Base-by-base conservation (phyloP, 768 basidiomycete species). In the Pleurotus platypus region DNA sequence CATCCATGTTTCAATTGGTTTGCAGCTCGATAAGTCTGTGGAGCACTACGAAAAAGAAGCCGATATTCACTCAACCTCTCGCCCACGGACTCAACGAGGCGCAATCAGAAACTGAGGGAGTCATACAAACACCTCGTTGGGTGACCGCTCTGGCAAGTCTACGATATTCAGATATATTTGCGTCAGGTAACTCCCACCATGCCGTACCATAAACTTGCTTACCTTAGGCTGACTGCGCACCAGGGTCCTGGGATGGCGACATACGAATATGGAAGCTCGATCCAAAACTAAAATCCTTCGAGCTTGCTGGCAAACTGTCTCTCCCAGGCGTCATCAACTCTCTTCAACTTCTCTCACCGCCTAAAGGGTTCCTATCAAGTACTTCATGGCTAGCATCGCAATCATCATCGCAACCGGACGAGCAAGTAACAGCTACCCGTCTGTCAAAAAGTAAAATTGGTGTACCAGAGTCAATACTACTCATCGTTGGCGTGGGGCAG, bases 211-310 rank as follows among this genome's bases (percentile, higher is more conserved):
- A 2, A 35, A 35, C 8, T 35, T 11, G 9, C 8, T 35, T 11
- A 35, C 30, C 30, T 35, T 35, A 35, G 30, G 8, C 30, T 35
- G 9, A 35, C 30, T 35, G 30, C 3, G 11, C 39, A 30, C 2
- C 60, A 97, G 94, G 96, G 30, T 98, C 97, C 9, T 98, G 92
- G 89, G 94, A 97, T 60, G 93, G 94, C 46, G 69, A 79, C 48
- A 83, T 98, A 64, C 89, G 90, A 49, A 75, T 99, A 68, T 99
- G 97, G 96, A 87, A 91, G 66, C 76, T 99, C 30, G 90, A 94
- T 60, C 64, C 83, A 0, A 88, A 84, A 61, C 71, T 95, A 12
- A 89, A 84, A 64, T 87, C 87, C 0, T 96, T 99, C 70, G 70
- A 82, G 11, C 81, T 81, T 1, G 65, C 86, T 11, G 86, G 85